A percentile compares a stretch with the other conserved stretches of the same genome.
phyloP scores from a whole-genome alignment of 2,329 filamentous ascomycete genomes.

The Aspergillus pseudotamarii region DNA sequence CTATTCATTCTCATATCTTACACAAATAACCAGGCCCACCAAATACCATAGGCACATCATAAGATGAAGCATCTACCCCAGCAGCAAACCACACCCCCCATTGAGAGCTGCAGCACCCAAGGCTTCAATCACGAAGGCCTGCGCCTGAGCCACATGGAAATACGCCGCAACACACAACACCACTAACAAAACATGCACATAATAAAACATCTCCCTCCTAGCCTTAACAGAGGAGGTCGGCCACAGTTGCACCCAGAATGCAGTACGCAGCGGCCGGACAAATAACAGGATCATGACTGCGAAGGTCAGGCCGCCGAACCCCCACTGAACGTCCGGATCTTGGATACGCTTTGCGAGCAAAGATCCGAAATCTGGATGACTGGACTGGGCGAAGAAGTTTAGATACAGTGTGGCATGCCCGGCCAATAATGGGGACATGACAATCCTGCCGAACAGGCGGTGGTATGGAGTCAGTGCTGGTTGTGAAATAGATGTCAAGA shows the following conservation, averaged over 20 bases:
- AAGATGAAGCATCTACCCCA: conserved; percentile 2
- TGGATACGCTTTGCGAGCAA: conserved; percentile 57
- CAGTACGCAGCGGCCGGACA: conserved; percentile 44
- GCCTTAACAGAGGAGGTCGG: conserved; percentile 24
- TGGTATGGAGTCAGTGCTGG: conserved; percentile 60
- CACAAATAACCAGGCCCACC: neutral
- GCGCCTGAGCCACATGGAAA: conserved; percentile 59
- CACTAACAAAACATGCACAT: conserved; percentile 57
- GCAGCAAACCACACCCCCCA: conserved; percentile 30
- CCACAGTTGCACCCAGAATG: conserved; percentile 17
- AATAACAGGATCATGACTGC: conserved; percentile 53
- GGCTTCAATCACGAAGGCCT: conserved; percentile 56
- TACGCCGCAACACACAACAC: conserved; percentile 54
- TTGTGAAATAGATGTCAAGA: conserved; percentile 57
- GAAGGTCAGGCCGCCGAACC: conserved; percentile 53
- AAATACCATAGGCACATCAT: neutral
- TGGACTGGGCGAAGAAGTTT: conserved; percentile 57
- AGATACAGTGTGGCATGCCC: conserved; percentile 59
- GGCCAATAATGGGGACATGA: conserved; percentile 54
- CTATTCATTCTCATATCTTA: neutral
- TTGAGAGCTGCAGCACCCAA: conserved; percentile 51
- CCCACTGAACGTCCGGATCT: conserved; percentile 61
- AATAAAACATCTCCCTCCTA: conserved; percentile 56
- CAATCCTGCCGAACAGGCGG: conserved; percentile 59
- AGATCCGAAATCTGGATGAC: conserved; percentile 36